Percentiles rank a stretch among this genome's conserved stretches.
phyloP scores from a whole-genome alignment of 805 yeast genomes.

The Pichia heedii region DNA sequence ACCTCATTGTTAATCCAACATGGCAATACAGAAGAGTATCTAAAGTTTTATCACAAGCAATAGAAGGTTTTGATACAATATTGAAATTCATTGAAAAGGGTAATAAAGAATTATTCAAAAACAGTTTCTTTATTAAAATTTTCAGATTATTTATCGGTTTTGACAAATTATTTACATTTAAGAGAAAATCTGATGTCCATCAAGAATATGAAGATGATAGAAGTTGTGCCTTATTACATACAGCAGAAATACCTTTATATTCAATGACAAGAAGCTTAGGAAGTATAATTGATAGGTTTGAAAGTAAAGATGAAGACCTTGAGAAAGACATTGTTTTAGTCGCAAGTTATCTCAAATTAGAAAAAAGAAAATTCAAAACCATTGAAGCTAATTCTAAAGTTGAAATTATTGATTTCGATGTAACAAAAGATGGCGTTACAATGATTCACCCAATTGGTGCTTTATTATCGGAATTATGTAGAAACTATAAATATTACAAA shows the following conservation, averaged over 20 bases:
- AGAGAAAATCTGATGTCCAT: conserved; percentile 59
- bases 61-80: conserved; percentile 17
- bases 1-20: conserved; percentile 1
- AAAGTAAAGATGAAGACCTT: conserved; percentile 12
- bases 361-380: not conserved
- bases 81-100: conserved; percentile 22
- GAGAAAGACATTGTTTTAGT: conserved; percentile 30
- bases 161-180: conserved; percentile 49
- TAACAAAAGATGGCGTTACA: conserved; percentile 41
- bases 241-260: conserved; percentile 22
- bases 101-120: conserved; percentile 13
- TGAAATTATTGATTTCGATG: conserved; percentile 13
- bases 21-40: conserved; percentile 12
- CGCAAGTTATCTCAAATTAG: conserved; percentile 24
- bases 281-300: conserved; percentile 17
- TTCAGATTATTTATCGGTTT: conserved; percentile 42
- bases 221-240: conserved; percentile 41
- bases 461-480: conserved; percentile 39
- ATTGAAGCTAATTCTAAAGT: not conserved
- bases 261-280: conserved; percentile 20
- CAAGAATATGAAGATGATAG: conserved; percentile 45
- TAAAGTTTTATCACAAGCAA: conserved; percentile 3
- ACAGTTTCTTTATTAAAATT: conserved; percentile 28
- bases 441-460: conserved; percentile 55
- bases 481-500: conserved; percentile 25